Base-by-base conservation (phyloP, 371 early-diverging fungal species). In the Entomophthora muscae region DNA sequence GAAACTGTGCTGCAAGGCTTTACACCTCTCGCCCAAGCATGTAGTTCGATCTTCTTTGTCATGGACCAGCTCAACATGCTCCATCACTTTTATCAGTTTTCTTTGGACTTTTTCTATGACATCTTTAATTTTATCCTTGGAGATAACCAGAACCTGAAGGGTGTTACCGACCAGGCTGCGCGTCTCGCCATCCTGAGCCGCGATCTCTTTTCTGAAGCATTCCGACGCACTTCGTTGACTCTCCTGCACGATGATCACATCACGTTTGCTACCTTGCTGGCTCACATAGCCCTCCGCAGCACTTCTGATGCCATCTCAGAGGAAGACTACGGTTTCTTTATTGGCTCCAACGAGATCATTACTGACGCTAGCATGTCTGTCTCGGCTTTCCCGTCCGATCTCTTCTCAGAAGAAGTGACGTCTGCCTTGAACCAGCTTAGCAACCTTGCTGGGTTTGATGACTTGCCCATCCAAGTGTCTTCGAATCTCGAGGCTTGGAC, bases 61-160 rank as follows among this genome's bases (percentile, higher is more conserved):
- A 85, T 98, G 82, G 98, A 98, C 66, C 94, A 94, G 67, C 80
- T 98, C 59, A 78, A 88, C 63, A 71, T 80, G 59, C 71, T 98
- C 56, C 80, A 97, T 65, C 86, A 90, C 73, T 95, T 94, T 75
- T 98, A 98, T 71, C 96, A 96, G 73, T 95, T 98, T 78, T 94
- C 98, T 24, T 83, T 98, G 53, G 92, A 91, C 67, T 96, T 92
- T 76, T 98, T 98, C 74, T 81, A 89, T 64, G 86, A 89, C 60
- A 93, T 97, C 63, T 97, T 98, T 79, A 78, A 88, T 67, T 81
- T 73, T 66, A 86, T 92, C 0, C 77, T 98, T 7, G 87, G 88
- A 68, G 78, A 82, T 24, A 92, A 94, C 68, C 79, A 80, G 1
- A 78, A 80, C 29, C 77, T 93, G 62, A 74, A 79, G 52, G 81